Percentiles rank a stretch among this genome's conserved stretches.
phyloP scores from a whole-genome alignment of 306 rosid species.

The Ceratonia siliqua region DNA sequence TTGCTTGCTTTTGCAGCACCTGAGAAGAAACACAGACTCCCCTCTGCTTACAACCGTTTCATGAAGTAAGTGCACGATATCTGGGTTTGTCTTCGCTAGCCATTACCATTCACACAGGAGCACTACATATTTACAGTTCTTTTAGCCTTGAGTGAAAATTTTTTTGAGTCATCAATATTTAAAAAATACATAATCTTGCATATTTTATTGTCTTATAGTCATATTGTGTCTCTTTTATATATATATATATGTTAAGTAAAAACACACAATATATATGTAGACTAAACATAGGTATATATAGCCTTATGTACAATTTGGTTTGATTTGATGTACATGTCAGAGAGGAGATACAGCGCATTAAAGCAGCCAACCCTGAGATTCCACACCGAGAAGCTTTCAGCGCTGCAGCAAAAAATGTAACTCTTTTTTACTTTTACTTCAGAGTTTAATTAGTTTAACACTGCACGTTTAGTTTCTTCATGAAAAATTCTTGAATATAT shows the following conservation, averaged over 20 bases:
- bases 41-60: slow-evolving; percentile 97
- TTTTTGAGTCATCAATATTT: no score
- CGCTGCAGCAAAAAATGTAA: slow-evolving; percentile 89
- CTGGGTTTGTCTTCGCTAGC: neutral
- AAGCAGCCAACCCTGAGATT: slow-evolving; percentile 88
- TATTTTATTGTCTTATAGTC: no score
- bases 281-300: no score
- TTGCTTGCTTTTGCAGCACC: slow-evolving; percentile 63
- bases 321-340: slow-evolving; percentile 49
- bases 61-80: slow-evolving; percentile 72
- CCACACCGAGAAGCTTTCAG: slow-evolving; percentile 99
- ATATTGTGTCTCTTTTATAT: no score
- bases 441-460: neutral
- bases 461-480: neutral
- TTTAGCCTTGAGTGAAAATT: no score
- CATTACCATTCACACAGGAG: neutral
- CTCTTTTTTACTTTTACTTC: neutral
- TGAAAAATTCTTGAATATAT: neutral
- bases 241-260: no score
- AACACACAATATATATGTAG: no score
- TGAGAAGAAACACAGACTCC: slow-evolving; percentile 96
- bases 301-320: neutral
- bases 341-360: slow-evolving; percentile 96
- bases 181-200: no score
- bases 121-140: slow-evolving; percentile 26